Base-by-base conservation (phyloP, 108 stramenopile genomes). In the Conticribra guillardii region DNA sequence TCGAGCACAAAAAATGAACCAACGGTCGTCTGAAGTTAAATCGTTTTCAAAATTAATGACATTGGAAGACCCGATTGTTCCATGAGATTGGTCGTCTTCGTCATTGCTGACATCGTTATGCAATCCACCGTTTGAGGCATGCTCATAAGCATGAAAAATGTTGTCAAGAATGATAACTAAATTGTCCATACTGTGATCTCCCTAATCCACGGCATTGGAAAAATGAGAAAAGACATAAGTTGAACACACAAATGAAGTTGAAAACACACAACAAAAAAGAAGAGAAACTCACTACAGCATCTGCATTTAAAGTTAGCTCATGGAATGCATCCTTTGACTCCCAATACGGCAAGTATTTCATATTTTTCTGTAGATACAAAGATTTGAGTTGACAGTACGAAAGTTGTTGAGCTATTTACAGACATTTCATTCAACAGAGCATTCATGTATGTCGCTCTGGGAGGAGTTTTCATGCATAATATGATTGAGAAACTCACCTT, bases 101-200 rank as follows among this genome's bases (percentile, higher is more conserved):
- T 9, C 8, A 41, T 5, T 41, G 37, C 11, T 41, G 37, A 33
- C 29, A n/a, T n/a, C n/a, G n/a, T n/a, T n/a, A n/a, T n/a, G n/a
- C n/a, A n/a, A n/a, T n/a, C n/a, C n/a, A 57, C n/a, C 19, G 30
- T 31, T 22, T 22, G 34, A 59, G 17, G 33, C 1, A 18, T 18
- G 17, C 21, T 59, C 58, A 22, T 37, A 59, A 11, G 32, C 58
- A 59, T 3, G 3, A 34, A 37, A 31, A 22, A 59, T 11, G 4
- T 22, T 59, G n/a, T 17, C 17, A 59, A 59, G 58, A 23, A 59
- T 34, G 31, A 11, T 22, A 34, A 30, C 27, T 32, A 59, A 59
- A 4, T 41, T 59, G 7, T 37, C 34, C 21, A 59, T 59, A 32
- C 58, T 59, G 33, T 59, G 58, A n/a, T 59, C 58, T 21, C 37